Conservation (phyloP, 2,329 filamentous ascomycete species). For the Pestalotiopsis sp. region DNA sequence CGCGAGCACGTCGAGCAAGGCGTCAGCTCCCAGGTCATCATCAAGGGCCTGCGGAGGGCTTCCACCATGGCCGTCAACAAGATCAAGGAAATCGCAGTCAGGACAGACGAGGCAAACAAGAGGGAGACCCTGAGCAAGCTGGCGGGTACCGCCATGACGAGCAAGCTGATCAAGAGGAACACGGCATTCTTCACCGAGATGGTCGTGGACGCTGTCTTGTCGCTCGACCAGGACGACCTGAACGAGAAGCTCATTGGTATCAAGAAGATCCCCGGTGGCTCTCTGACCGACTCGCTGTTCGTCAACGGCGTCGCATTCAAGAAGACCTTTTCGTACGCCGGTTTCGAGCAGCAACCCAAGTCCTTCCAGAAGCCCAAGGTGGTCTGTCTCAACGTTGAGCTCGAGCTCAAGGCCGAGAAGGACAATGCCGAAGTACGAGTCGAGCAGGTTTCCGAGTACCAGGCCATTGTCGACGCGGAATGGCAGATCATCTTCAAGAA, state of each 20-base stretch:
- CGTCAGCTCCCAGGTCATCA: conserved; percentile 94
- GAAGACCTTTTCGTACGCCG: conserved; percentile 98
- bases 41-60: conserved; percentile 90
- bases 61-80: conserved; percentile 94
- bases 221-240: conserved; percentile 92
- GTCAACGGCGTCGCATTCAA: conserved; percentile 99
- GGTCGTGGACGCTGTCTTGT: conserved; percentile 96
- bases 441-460: conserved; percentile 98
- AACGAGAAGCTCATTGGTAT: conserved; percentile 98
- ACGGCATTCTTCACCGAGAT: conserved; percentile 98
- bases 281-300: conserved; percentile 92
- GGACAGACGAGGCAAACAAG: conserved; percentile 78
- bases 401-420: conserved; percentile 98
- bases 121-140: conserved; percentile 87
- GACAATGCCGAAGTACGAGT: conserved; percentile 98
- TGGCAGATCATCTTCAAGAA: conserved; percentile 99
- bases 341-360: conserved; percentile 99
- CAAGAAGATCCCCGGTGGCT: conserved; percentile 97
- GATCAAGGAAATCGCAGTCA: conserved; percentile 94
- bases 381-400: conserved; percentile 94
- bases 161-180: conserved; percentile 98
- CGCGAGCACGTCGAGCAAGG: conserved; percentile 96
- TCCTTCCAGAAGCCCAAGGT: conserved; percentile 93
- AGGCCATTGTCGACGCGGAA: conserved; percentile 97
- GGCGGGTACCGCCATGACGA: conserved; percentile 96